phyloP scores from a whole-genome alignment of 2,329 filamentous ascomycete genomes.

The Colletotrichum tropicale region DNA sequence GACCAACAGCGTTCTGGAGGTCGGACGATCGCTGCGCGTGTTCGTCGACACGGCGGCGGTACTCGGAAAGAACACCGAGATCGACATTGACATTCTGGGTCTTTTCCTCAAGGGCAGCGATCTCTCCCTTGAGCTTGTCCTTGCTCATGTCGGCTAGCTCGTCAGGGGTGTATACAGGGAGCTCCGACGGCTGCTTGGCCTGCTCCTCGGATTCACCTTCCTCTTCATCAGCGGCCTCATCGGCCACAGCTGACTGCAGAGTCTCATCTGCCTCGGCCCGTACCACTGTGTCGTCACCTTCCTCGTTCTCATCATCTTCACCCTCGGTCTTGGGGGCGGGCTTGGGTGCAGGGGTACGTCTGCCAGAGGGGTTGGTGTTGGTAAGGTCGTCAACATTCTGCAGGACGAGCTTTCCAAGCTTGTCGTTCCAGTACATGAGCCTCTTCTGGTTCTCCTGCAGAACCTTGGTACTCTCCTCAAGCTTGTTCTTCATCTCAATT shows the following conservation, averaged over 20 bases:
- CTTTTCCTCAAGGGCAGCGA: conserved; percentile 67
- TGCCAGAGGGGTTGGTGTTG: conserved; percentile 34
- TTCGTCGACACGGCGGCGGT: conserved; percentile 84
- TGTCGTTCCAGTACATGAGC: conserved; percentile 86
- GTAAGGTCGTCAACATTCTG: conserved; percentile 79
- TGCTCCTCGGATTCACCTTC: conserved; percentile 24
- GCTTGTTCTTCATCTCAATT: conserved; percentile 98
- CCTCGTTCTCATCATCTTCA: conserved; percentile 23
- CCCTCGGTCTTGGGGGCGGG: conserved; percentile 20
- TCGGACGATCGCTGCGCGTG: conserved; percentile 83
- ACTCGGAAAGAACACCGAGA: conserved; percentile 85
- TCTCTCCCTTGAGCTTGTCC: conserved; percentile 64
- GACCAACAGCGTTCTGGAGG: conserved; percentile 75
- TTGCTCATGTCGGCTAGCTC: conserved; percentile 72
- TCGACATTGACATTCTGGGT: conserved; percentile 89
- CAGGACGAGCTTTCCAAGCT: conserved; percentile 80
- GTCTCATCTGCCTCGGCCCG: conserved; percentile 12
- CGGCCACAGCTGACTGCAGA: conserved; percentile 24
- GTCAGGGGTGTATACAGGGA: conserved; percentile 80
- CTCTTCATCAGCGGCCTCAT: conserved; percentile 23
- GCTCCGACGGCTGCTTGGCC: conserved; percentile 52
- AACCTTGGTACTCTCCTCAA: conserved; percentile 94
- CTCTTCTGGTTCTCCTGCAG: conserved; percentile 86
- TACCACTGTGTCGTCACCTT: conserved; percentile 24
- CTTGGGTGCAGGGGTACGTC: conserved; percentile 1